Conservation (phyloP, 768 basidiomycete genomes). For the Fomitopsis serialis region DNA sequence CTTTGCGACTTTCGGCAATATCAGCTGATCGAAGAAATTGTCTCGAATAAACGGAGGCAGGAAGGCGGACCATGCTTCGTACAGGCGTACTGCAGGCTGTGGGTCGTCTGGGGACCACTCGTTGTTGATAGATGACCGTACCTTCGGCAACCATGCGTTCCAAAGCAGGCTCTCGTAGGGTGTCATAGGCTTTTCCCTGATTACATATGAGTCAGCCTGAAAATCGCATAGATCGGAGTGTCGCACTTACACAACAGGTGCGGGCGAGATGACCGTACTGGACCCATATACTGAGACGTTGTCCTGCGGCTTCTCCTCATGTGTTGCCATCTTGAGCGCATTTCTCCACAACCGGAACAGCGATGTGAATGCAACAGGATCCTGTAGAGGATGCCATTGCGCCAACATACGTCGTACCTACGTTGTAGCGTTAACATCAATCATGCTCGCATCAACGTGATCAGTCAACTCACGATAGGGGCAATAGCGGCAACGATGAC, state of each 20-base stretch:
- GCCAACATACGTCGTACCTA: conserved; percentile 67
- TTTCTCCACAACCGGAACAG: conserved; percentile 67
- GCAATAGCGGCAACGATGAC: conserved; percentile 89
- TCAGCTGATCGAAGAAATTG: conserved; percentile 92
- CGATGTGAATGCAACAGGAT: conserved; percentile 60
- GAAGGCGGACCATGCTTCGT: conserved; percentile 84
- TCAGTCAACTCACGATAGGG: conserved; percentile 48
- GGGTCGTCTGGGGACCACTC: conserved; percentile 81
- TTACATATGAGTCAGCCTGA: conserved; percentile 4
- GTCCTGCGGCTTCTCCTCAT: conserved; percentile 36
- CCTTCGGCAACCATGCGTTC: conserved; percentile 92
- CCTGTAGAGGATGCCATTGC: conserved; percentile 79
- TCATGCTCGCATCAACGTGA: background rate
- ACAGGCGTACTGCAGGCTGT: conserved; percentile 71
- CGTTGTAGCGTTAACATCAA: background rate
- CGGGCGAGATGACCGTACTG: conserved; percentile 25
- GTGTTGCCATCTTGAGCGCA: conserved; percentile 54
- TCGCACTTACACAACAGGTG: conserved; percentile 34
- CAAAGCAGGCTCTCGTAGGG: conserved; percentile 93
- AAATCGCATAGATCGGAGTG: conserved; percentile 1
- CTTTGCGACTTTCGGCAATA: conserved; percentile 87
- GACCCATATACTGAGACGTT: conserved; percentile 59
- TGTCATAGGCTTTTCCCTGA: conserved; percentile 73
- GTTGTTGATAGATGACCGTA: conserved; percentile 93
- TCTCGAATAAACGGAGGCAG: conserved; percentile 89